Conservation (phyloP, 2,329 filamentous ascomycete genomes). For the Orbilia javanica region DNA sequence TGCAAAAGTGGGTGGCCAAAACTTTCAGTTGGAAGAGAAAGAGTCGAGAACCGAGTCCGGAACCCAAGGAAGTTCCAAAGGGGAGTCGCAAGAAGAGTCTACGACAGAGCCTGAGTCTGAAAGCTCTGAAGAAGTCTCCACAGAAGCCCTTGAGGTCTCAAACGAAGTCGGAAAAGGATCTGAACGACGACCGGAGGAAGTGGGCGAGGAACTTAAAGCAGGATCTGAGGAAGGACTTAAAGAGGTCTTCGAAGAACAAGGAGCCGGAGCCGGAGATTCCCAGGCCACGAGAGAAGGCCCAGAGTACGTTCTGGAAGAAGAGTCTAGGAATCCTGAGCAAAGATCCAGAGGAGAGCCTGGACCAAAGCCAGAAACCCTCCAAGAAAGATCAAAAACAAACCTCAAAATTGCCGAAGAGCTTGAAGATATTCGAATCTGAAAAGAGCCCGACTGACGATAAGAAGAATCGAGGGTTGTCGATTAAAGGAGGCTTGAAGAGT, state of each 20-base stretch:
- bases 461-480: neutral
- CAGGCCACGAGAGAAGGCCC: neutral
- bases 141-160: neutral
- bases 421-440: neutral
- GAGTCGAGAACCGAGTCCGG: constrained; percentile 1
- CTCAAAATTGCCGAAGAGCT: constrained; percentile 2
- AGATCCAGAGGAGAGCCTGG: neutral
- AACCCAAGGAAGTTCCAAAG: constrained; percentile 2
- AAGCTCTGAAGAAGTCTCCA: constrained; percentile 13
- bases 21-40: constrained; percentile 10
- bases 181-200: neutral
- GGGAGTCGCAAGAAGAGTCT: constrained; percentile 26
- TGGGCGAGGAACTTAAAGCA: neutral
- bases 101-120: constrained; percentile 20
- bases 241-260: neutral
- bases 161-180: constrained; percentile 10
- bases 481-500: neutral
- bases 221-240: constrained; percentile 6
- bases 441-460: neutral
- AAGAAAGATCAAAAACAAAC: constrained; percentile 2
- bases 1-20: constrained; percentile 11
- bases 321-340: neutral
- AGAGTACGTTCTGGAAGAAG: neutral
- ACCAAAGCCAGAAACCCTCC: neutral
- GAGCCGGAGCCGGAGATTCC: neutral